Percentiles rank a stretch among this genome's conserved stretches.
Conservation (phyloP, 2,329 filamentous ascomycete species). For the Colletotrichum noveboracense region DNA sequence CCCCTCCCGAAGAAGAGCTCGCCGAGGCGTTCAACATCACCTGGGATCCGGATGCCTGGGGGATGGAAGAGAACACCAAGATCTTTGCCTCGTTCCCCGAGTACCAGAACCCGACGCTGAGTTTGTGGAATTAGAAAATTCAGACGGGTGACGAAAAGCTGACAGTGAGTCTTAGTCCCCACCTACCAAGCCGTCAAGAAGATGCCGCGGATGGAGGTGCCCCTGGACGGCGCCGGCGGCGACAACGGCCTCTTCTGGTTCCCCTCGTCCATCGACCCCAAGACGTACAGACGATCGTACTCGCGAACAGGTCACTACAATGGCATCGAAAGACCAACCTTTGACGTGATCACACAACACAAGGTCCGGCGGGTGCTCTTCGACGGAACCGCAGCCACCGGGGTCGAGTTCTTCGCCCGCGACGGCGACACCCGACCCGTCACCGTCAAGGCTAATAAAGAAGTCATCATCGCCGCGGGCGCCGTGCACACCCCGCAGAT, state of each 20-base stretch:
- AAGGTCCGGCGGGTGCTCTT: constrained; percentile 26
- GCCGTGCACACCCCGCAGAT: constrained; percentile 42
- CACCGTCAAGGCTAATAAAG: constrained; percentile 29
- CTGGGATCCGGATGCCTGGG: constrained; percentile 23
- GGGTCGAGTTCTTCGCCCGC: constrained; percentile 26
- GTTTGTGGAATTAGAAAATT: neutral
- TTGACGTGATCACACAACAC: constrained; percentile 25
- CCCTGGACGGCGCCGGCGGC: constrained; percentile 28
- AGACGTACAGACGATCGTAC: constrained; percentile 24
- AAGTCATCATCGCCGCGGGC: constrained; percentile 41
- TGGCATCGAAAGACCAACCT: constrained; percentile 23
- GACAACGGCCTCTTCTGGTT: constrained; percentile 30
- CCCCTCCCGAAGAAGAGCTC: constrained; percentile 19
- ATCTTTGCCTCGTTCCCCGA: constrained; percentile 18
- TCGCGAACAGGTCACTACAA: constrained; percentile 29
- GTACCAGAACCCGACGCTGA: constrained; percentile 13
- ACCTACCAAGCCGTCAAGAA: constrained; percentile 28
- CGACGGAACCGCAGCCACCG: constrained; percentile 25
- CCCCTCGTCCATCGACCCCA: constrained; percentile 25
- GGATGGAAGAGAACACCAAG: constrained; percentile 16
- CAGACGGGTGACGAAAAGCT: neutral
- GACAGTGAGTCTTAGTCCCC: neutral
- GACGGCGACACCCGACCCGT: constrained; percentile 16
- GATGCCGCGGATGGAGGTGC: constrained; percentile 26
- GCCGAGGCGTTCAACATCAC: constrained; percentile 23